phyloP scores from a whole-genome alignment of 805 yeast genomes.

The Monosporozyma siamensis region DNA sequence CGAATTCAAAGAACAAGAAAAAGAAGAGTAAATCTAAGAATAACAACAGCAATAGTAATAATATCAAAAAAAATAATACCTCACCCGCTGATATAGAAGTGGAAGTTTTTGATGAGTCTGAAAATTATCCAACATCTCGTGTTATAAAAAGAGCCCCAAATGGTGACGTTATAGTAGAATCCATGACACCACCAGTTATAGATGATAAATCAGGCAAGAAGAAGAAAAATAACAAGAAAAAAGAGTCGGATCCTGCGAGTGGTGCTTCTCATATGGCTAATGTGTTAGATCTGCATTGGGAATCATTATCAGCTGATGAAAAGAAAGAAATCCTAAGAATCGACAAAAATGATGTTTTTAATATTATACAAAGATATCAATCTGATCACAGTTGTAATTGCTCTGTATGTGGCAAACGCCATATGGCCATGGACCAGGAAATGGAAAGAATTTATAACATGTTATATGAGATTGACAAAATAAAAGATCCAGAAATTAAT shows the following conservation, averaged over 20 bases:
- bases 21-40: constrained; percentile 21
- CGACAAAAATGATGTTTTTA: constrained; percentile 60
- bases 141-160: constrained; percentile 61
- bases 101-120: constrained; percentile 43
- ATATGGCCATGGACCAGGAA: constrained; percentile 63
- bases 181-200: constrained; percentile 14
- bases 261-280: constrained; percentile 16
- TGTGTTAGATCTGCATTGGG: constrained; percentile 45
- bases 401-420: constrained; percentile 67
- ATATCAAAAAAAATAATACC: not conserved
- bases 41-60: constrained; percentile 3
- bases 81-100: constrained; percentile 23
- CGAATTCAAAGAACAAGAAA: constrained; percentile 22
- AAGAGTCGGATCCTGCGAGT: constrained; percentile 2
- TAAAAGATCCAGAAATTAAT: constrained; percentile 25
- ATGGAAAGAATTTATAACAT: constrained; percentile 64
- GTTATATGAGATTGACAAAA: constrained; percentile 45
- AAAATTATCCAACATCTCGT: constrained; percentile 64
- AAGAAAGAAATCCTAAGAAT: constrained; percentile 54
- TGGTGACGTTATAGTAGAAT: constrained; percentile 69
- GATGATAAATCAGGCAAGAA: constrained; percentile 10
- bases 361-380: constrained; percentile 52
- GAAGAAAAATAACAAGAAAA: constrained; percentile 1
- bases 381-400: constrained; percentile 51
- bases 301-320: constrained; percentile 47